A percentile compares a stretch with the other conserved stretches of the same genome.
These are phyloP conservation scores for Clonostachys rhizophaga DNA, from an alignment of 2,329 filamentous ascomycete genomes.

Conservation along the genomic window DNA sequence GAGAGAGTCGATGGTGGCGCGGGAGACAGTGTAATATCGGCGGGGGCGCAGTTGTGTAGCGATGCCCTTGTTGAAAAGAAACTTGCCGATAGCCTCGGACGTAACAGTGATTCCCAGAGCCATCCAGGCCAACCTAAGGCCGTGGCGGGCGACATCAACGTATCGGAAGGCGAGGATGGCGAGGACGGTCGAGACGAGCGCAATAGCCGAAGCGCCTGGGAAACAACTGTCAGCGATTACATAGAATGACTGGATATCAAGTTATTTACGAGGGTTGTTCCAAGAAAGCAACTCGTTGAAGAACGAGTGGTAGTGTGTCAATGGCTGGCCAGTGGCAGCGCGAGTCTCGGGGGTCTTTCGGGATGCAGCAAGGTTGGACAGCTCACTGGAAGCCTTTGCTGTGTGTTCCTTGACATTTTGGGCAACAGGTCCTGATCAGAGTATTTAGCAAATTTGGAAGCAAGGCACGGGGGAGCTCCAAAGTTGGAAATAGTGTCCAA, in stretches of 20 bases:
- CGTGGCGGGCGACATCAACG: constrained; percentile 61
- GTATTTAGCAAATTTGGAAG: not conserved
- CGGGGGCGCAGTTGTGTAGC: constrained; percentile 62
- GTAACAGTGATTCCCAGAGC: constrained; percentile 53
- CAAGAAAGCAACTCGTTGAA: constrained; percentile 66
- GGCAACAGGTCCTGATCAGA: constrained; percentile 47
- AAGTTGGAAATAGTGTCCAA: not conserved
- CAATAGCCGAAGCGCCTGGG: constrained; percentile 59
- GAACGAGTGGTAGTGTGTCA: constrained; percentile 68
- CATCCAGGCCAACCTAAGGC: constrained; percentile 63
- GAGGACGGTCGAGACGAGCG: constrained; percentile 52
- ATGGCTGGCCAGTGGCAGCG: constrained; percentile 55
- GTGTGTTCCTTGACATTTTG: constrained; percentile 53
- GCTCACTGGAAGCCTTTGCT: constrained; percentile 49
- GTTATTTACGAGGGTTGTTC: constrained; percentile 58
- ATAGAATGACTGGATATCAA: not conserved
- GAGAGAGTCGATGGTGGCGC: constrained; percentile 54
- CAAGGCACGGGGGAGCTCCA: not conserved
- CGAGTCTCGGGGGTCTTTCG: constrained; percentile 48
- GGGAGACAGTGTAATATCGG: constrained; percentile 63
- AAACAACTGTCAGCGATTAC: constrained; percentile 6
- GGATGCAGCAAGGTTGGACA: constrained; percentile 52
- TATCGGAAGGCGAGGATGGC: constrained; percentile 61
- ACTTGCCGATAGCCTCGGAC: constrained; percentile 58
- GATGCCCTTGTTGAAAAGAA: constrained; percentile 55